A percentile compares a stretch with the other conserved stretches of the same genome.
phyloP scores from a whole-genome alignment of 768 basidiomycete species.

The Termitomyces sp. region DNA sequence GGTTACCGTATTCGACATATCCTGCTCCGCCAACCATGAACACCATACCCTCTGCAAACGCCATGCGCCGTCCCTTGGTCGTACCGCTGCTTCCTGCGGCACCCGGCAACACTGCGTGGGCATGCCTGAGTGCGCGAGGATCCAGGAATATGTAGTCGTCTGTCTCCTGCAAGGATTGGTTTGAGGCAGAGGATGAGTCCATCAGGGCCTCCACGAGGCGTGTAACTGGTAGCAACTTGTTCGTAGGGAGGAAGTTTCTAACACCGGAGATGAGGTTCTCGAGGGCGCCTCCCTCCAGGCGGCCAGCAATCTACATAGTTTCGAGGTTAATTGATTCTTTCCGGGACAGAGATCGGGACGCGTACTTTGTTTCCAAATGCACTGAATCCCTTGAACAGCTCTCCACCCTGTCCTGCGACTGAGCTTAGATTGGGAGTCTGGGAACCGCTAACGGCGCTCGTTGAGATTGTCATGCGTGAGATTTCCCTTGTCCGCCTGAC shows the following conservation, averaged over 20 bases:
- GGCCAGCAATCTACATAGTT: conserved; percentile 70
- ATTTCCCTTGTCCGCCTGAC: conserved; percentile 90
- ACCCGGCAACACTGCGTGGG: conserved; percentile 45
- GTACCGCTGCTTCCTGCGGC: conserved; percentile 42
- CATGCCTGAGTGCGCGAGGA: conserved; percentile 70
- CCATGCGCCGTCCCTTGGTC: conserved; percentile 48
- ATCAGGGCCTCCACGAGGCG: conserved; percentile 93
- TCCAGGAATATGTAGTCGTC: conserved; percentile 96
- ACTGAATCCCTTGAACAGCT: conserved; percentile 92
- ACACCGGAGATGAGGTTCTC: conserved; percentile 97
- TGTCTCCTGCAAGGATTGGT: conserved; percentile 92
- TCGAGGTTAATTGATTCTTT: neutral
- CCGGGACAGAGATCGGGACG: neutral
- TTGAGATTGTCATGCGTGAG: conserved; percentile 80
- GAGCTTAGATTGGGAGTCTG: conserved; percentile 63
- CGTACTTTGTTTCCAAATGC: conserved; percentile 83
- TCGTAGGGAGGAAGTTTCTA: conserved; percentile 94
- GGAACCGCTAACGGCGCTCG: conserved; percentile 46
- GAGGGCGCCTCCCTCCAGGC: conserved; percentile 91
- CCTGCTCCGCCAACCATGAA: conserved; percentile 97
- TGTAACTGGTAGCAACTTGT: conserved; percentile 89
- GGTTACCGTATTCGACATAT: conserved; percentile 95
- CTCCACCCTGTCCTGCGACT: conserved; percentile 64
- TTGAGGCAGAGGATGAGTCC: conserved; percentile 93
- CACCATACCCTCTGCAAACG: conserved; percentile 83